A percentile compares a stretch with the other conserved stretches of the same genome.
Conservation (phyloP, 148 eudicot species). For the Amaranthus cruentus region DNA sequence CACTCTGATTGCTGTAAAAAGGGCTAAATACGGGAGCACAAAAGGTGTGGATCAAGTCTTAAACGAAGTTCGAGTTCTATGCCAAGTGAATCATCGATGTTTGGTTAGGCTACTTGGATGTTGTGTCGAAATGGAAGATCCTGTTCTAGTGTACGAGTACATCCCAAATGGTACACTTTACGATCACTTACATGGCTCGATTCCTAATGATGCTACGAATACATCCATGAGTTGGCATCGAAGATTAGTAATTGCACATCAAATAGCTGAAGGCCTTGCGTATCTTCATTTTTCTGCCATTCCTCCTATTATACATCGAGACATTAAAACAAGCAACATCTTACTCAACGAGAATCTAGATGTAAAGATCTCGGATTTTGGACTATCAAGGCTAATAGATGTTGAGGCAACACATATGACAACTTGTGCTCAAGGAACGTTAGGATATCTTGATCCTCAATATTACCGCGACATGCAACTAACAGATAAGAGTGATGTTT, state of each 20-base stretch:
- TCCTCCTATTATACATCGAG: conserved; percentile 54
- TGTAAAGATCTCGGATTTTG: conserved; percentile 59
- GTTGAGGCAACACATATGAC: conserved; percentile 36
- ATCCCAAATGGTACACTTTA: conserved; percentile 49
- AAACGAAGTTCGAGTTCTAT: conserved; percentile 57
- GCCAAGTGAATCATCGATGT: conserved; percentile 58
- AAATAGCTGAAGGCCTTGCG: conserved; percentile 55
- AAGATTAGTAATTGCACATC: conserved; percentile 41
- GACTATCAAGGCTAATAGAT: conserved; percentile 53
- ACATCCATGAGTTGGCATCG: conserved; percentile 33
- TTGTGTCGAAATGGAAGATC: conserved; percentile 50
- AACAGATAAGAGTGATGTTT: conserved; percentile 56
- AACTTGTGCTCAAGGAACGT: conserved; percentile 51
- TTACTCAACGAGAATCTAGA: conserved; percentile 46
- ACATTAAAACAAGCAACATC: conserved; percentile 55
- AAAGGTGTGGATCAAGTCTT: conserved; percentile 48
- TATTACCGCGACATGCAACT: conserved; percentile 48
- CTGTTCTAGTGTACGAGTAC: conserved; percentile 50
- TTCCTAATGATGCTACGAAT: conserved; percentile 4
- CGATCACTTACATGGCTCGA: conserved; percentile 36
- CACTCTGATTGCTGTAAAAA: conserved; percentile 44
- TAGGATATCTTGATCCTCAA: conserved; percentile 61
- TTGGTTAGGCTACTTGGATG: conserved; percentile 53
- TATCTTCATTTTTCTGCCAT: conserved; percentile 52
- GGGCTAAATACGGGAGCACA: conserved; percentile 52